Conservation (phyloP, 257 asterid species). For the Cordia subcordata region DNA sequence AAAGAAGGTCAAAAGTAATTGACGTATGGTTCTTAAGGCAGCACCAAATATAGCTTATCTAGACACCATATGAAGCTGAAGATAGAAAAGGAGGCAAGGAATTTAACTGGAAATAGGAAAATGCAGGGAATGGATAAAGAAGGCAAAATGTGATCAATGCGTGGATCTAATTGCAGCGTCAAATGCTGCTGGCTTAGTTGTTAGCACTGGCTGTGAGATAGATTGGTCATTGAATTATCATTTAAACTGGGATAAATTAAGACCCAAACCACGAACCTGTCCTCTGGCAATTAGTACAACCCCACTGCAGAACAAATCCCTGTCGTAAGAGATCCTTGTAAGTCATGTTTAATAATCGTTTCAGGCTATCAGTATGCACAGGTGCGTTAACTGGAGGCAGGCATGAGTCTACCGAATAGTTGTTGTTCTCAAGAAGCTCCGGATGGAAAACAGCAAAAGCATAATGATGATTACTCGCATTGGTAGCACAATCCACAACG, state of each 20-base stretch:
- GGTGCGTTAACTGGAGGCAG: slow-evolving; percentile 30
- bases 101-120: not conserved
- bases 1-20: too few species aligned
- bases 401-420: slow-evolving; percentile 33
- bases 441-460: slow-evolving; percentile 44
- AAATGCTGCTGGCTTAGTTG: not conserved
- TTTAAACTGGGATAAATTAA: not conserved
- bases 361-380: slow-evolving; percentile 18
- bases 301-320: slow-evolving; percentile 46
- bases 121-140: too few species aligned
- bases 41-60: too few species aligned
- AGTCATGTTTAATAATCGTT: slow-evolving; percentile 25
- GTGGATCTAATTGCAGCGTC: not conserved
- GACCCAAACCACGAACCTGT: slow-evolving; percentile 18
- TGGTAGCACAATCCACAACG: slow-evolving; percentile 35
- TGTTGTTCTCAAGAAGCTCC: slow-evolving; percentile 30
- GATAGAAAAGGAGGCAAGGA: too few species aligned
- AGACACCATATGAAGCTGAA: too few species aligned
- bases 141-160: not conserved
- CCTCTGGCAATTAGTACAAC: slow-evolving; percentile 21
- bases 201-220: slow-evolving; percentile 6
- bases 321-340: slow-evolving; percentile 26
- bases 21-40: too few species aligned
- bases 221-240: too few species aligned
- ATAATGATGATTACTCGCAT: slow-evolving; percentile 19